Evolutionary conservation across 331 rosid genomes (phyloP).

Genomic region (Quercus tomentella): DNA sequence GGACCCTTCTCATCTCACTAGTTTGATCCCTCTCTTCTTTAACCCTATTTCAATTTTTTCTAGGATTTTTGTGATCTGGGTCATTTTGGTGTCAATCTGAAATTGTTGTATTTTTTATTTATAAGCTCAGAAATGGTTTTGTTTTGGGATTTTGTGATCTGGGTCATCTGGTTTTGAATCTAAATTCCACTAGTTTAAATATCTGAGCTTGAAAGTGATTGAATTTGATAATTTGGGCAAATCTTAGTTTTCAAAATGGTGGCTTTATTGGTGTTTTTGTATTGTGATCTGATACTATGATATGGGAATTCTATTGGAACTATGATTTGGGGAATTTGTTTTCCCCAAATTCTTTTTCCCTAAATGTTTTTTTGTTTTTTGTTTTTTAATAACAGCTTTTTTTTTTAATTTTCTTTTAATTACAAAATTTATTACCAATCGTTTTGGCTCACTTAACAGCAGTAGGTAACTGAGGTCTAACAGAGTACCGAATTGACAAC

Average conservation of each 20-base stretch:
- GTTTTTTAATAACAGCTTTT: no score
- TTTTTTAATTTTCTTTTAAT: no score
- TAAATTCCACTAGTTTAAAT: not conserved
- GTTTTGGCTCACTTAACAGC: no score
- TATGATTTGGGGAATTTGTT: not conserved
- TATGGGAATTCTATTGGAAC: not conserved
- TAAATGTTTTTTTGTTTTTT: no score
- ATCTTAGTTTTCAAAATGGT: not conserved
- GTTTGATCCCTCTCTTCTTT: conserved; percentile 31
- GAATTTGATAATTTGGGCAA: not conserved
- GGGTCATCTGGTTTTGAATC: not conserved
- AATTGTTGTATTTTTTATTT: not conserved
- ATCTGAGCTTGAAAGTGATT: not conserved
- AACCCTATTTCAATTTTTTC: not conserved
- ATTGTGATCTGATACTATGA: not conserved
- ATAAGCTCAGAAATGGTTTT: not conserved
- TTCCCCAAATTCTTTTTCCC: no score
- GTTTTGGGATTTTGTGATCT: conserved; percentile 10
- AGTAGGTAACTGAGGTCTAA: no score
- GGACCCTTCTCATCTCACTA: conserved; percentile 64
- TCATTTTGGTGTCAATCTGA: not conserved
- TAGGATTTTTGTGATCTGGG: conserved; percentile 2
- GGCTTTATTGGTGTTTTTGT: not conserved
- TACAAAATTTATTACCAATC: no score
- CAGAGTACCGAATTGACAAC: no score